These are phyloP conservation scores for Tremella fuciformis DNA, from an alignment of 768 basidiomycete species.

Conservation along the genomic window DNA sequence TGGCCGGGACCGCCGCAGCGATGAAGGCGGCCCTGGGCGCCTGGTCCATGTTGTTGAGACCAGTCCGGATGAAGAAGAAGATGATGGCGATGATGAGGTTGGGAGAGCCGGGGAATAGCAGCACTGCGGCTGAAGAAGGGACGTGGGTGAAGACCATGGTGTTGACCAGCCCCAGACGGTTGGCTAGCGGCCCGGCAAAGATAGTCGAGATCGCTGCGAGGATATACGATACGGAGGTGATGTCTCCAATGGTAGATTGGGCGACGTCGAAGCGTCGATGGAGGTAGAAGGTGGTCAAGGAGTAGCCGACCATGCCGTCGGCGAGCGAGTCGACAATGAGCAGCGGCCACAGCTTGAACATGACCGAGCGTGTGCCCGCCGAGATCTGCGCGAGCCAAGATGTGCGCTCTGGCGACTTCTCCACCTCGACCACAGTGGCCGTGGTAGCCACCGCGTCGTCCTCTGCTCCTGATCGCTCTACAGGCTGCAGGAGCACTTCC, in stretches of 20 bases:
- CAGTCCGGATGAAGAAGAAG: constrained; percentile 30
- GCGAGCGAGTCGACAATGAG: constrained; percentile 34
- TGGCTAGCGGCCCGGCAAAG: constrained; percentile 34
- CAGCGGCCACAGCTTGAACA: constrained; percentile 37
- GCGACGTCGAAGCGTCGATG: constrained; percentile 24
- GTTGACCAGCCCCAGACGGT: constrained; percentile 35
- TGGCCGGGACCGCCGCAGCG: constrained; percentile 25
- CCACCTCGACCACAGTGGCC: not conserved
- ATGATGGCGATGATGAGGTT: constrained; percentile 23
- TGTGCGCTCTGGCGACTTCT: not conserved
- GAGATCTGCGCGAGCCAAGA: constrained; percentile 27
- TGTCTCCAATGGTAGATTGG: constrained; percentile 25
- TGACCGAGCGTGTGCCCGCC: constrained; percentile 23
- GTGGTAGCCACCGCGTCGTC: not conserved
- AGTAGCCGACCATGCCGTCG: constrained; percentile 34
- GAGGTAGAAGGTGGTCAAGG: constrained; percentile 37
- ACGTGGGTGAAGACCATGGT: constrained; percentile 46
- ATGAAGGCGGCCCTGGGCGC: constrained; percentile 42
- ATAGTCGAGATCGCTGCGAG: constrained; percentile 35
- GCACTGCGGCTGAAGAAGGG: constrained; percentile 32
- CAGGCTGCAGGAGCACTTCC: constrained; percentile 1
- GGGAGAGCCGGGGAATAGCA: constrained; percentile 28
- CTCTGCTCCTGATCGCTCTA: not conserved
- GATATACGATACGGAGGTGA: constrained; percentile 33
- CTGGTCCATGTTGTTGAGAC: constrained; percentile 39